phyloP scores from a whole-genome alignment of 2,329 filamentous ascomycete species.

The Emmonsiellopsis sp. region DNA sequence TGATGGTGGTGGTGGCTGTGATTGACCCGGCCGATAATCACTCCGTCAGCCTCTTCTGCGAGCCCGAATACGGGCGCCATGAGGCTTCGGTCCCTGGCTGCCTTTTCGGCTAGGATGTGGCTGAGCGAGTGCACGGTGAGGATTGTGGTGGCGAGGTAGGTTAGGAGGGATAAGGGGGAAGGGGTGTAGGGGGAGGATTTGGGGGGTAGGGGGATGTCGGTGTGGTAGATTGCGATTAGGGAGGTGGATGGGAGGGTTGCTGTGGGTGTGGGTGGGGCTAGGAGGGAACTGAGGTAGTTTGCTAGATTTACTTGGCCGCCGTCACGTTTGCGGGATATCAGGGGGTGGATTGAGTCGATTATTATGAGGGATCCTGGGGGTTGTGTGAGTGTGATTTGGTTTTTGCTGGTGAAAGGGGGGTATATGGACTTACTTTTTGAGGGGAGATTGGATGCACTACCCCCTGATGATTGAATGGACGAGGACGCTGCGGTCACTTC shows the following conservation, averaged over 20 bases:
- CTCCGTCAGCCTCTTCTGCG: slow-evolving; percentile 65
- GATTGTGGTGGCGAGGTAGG: slow-evolving; percentile 81
- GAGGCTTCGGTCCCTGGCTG: slow-evolving; percentile 65
- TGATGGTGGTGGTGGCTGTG: slow-evolving; percentile 14
- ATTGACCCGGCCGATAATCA: slow-evolving; percentile 55
- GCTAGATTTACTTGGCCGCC: slow-evolving; percentile 49
- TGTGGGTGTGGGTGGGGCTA: slow-evolving; percentile 42
- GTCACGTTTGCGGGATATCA: slow-evolving; percentile 36
- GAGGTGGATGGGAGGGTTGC: slow-evolving; percentile 46
- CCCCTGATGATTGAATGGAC: slow-evolving; percentile 3
- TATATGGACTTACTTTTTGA: slow-evolving; percentile 1
- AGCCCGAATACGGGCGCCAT: slow-evolving; percentile 72
- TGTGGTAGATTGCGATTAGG: slow-evolving; percentile 71
- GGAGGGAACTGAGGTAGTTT: slow-evolving; percentile 59
- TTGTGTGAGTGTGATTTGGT: slow-evolving; percentile 6
- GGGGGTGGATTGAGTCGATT: slow-evolving; percentile 67
- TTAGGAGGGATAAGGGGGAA: slow-evolving; percentile 60
- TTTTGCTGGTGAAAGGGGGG: background rate
- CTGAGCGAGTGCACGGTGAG: slow-evolving; percentile 62
- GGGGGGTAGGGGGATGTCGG: slow-evolving; percentile 56
- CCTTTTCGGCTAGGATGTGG: slow-evolving; percentile 64
- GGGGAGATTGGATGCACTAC: background rate
- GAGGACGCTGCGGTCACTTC: slow-evolving; percentile 44
- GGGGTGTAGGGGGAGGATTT: slow-evolving; percentile 42
- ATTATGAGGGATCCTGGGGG: slow-evolving; percentile 61